Conservation (phyloP, 2,329 filamentous ascomycete genomes). For the Rugonectria rugulosa region DNA sequence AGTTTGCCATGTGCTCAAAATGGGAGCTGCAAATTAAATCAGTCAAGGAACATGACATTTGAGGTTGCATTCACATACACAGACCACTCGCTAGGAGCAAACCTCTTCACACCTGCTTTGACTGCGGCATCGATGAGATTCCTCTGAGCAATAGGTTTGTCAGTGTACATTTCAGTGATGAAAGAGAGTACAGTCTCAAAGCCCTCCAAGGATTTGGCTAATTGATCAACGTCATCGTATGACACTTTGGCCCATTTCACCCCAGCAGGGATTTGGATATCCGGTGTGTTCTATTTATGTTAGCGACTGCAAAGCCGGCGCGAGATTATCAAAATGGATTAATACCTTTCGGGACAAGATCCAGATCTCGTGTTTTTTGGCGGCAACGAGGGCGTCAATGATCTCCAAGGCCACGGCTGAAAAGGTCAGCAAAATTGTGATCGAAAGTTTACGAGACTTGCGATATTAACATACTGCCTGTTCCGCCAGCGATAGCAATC, state of each 20-base stretch:
- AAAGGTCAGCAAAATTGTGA: background rate
- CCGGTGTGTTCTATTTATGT: constrained; percentile 17
- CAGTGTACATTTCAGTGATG: constrained; percentile 46
- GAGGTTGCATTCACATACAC: constrained; percentile 39
- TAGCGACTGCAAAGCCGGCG: too few species aligned
- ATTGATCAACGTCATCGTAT: constrained; percentile 46
- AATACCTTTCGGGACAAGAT: constrained; percentile 60
- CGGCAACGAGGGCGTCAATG: constrained; percentile 56
- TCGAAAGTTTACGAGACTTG: too few species aligned
- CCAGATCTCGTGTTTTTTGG: constrained; percentile 59
- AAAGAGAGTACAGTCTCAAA: constrained; percentile 63
- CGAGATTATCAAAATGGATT: too few species aligned
- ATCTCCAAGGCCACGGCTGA: constrained; percentile 62
- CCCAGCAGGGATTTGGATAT: constrained; percentile 4
- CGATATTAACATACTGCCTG: constrained; percentile 23
- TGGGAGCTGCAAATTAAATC: background rate
- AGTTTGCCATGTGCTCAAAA: constrained; percentile 25
- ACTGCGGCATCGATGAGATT: constrained; percentile 64
- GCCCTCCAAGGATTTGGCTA: constrained; percentile 51
- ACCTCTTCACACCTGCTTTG: constrained; percentile 65
- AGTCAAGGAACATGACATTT: accelerated
- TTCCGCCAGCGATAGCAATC: constrained; percentile 33
- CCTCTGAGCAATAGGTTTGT: constrained; percentile 42
- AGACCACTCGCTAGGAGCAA: constrained; percentile 67
- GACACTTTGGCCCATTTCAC: constrained; percentile 11